Base-by-base conservation (phyloP, 352 stramenopile species). In the Blastocystis sp. region DNA sequence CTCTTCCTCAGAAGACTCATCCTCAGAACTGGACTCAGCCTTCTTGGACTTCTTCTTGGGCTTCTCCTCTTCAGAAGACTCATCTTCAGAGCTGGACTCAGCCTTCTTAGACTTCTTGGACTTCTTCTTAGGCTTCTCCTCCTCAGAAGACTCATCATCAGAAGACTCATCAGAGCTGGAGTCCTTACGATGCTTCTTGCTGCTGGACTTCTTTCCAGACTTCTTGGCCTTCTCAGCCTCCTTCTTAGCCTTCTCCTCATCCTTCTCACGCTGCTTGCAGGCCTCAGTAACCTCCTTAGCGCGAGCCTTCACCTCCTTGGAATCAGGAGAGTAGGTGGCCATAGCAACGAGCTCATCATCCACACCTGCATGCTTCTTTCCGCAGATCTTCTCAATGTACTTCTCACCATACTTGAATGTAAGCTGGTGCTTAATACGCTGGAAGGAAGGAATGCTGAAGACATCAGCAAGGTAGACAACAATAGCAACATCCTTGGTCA, bases 381-480 rank as follows among this genome's bases (percentile, higher is more conserved):
- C 71, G 35, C 71, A 83, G 2, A 83, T 43, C 71, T 83, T 83
- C 43, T 83, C 71, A 42, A 83, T 83, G 27, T 66, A 83, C 51
- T 83, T 83, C 46, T 83, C 71, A 42, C 71, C 71, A 29, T 83
- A 83, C 29, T 83, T 83, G 71, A 83, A 83, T 9, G 46, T 66
- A 14, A 83, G 43, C 49, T 83, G 71, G 27, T 83, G 71, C 49
- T 83, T 83, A 27, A 83, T 49, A 66, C 71, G 71, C 11, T 46
- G 71, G 71, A 83, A 83, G 21, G 71, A 29, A 54, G 71, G 71
- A 83, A 83, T 83, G 16, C 11, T 66, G 49, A 83, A 67, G 6
- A 83, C 27, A 19, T 83, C 71, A 24, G 71, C 71, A 19, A 83
- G 49, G 58, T 66, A 83, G 14, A 83, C 29, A 21, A 83, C 32